A percentile compares a stretch with the other conserved stretches of the same genome.
Conservation (phyloP, 2,329 filamentous ascomycete genomes). For the Pseudomassariella vexata region DNA sequence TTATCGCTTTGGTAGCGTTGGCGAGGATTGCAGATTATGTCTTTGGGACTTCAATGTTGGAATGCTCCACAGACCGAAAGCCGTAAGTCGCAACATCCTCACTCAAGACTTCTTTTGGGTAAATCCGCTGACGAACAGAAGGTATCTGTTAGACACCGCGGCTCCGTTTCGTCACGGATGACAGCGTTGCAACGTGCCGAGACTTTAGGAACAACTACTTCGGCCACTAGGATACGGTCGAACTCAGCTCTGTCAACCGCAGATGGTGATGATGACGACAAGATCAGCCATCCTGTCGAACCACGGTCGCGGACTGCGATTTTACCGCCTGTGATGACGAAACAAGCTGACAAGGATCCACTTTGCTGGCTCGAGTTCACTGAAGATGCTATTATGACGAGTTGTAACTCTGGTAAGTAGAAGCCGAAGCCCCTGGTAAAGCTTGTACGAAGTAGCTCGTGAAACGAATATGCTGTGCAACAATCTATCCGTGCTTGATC, state of each 20-base stretch:
- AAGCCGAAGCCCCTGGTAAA: too few species aligned
- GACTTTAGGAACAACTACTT: conserved; percentile 54
- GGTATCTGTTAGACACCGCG: conserved; percentile 51
- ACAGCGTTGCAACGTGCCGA: conserved; percentile 50
- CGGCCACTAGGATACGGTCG: conserved; percentile 57
- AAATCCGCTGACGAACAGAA: too few species aligned
- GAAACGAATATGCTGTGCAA: too few species aligned
- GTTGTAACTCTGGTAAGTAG: conserved; percentile 80
- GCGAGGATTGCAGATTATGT: conserved; percentile 84
- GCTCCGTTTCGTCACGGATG: conserved; percentile 46
- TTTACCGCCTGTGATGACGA: conserved; percentile 86
- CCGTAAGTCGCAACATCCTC: conserved; percentile 54
- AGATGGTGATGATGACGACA: conserved; percentile 48
- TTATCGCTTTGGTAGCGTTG: conserved; percentile 93
- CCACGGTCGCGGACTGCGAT: conserved; percentile 78
- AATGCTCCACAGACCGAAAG: conserved; percentile 89
- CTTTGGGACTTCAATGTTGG: conserved; percentile 97
- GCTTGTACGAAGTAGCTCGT: too few species aligned
- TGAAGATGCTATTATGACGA: conserved; percentile 86
- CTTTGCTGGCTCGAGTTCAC: conserved; percentile 91
- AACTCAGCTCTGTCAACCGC: conserved; percentile 59
- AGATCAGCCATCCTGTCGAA: conserved; percentile 74
- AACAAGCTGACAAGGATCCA: conserved; percentile 79
- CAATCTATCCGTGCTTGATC: conserved; percentile 9
- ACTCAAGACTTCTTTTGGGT: too few species aligned